Evolutionary conservation across 1,284 basidiomycete genomes (phyloP).

Genomic region (Cryptococcus sp.): DNA sequence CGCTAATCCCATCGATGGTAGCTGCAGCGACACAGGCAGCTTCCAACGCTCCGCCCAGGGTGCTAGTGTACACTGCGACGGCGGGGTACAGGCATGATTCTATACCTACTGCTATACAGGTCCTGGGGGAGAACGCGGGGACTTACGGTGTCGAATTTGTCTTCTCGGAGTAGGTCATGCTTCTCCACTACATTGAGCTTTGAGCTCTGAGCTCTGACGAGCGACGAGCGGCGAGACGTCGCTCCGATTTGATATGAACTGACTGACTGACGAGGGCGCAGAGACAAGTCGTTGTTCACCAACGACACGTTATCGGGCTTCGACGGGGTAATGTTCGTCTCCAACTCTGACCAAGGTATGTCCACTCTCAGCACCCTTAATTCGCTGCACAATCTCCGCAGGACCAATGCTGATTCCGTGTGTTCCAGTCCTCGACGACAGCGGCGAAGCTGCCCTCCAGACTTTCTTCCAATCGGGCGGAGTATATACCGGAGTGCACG

Average conservation of each 20-base stretch:
- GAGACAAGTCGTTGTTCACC: conserved; percentile 62
- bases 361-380: conserved; percentile 1
- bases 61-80: conserved; percentile 46
- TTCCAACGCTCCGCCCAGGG: conserved; percentile 18
- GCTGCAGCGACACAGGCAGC: no score
- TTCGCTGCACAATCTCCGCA: not conserved
- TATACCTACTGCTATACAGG: conserved; percentile 68
- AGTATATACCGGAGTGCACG: conserved; percentile 53
- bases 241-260: no score
- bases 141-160: conserved; percentile 62
- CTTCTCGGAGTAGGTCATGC: conserved; percentile 60
- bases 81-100: conserved; percentile 68
- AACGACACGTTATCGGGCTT: conserved; percentile 62
- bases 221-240: no score
- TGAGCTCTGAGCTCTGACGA: not conserved
- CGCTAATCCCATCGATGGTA: no score
- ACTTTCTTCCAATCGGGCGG: conserved; percentile 63
- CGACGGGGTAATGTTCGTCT: conserved; percentile 71
- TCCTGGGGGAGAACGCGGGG: conserved; percentile 52
- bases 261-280: not conserved
- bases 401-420: not conserved
- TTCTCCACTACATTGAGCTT: not conserved
- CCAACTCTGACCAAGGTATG: conserved; percentile 68
- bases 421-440: conserved; percentile 62
- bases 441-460: conserved; percentile 65